Percentiles rank a stretch among this genome's conserved stretches.
These are phyloP conservation scores for Mucor irregularis DNA, from an alignment of 371 early-diverging fungal genomes.

Conservation along the genomic window DNA sequence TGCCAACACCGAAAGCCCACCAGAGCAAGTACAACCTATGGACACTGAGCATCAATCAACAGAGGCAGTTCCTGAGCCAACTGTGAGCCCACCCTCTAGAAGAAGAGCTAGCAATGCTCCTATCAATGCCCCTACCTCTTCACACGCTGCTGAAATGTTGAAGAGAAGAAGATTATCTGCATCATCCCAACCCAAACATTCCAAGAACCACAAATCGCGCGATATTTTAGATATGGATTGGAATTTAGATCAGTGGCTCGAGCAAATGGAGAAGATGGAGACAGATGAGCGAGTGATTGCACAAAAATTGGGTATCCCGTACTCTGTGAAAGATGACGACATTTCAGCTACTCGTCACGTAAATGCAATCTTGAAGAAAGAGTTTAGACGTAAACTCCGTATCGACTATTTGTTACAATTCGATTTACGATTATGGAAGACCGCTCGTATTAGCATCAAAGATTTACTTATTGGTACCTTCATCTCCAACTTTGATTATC, in stretches of 20 bases:
- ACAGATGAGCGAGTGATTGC: slow-evolving; percentile 27
- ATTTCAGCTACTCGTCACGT: slow-evolving; percentile 4
- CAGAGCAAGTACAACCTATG: neutral
- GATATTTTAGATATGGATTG: slow-evolving; percentile 44
- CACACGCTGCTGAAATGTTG: slow-evolving; percentile 7
- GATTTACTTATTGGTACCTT: slow-evolving; percentile 87
- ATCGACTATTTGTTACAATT: slow-evolving; percentile 82
- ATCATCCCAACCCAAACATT: slow-evolving; percentile 18
- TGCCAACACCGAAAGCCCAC: too few relatives aligned
- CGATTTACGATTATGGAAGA: slow-evolving; percentile 90
- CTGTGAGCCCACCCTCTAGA: neutral
- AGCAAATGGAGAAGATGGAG: slow-evolving; percentile 29
- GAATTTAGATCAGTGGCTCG: slow-evolving; percentile 37
- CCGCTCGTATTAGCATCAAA: slow-evolving; percentile 73
- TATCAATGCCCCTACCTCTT: neutral
- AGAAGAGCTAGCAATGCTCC: slow-evolving; percentile 11
- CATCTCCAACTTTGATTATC: slow-evolving; percentile 77
- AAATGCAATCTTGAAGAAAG: slow-evolving; percentile 25
- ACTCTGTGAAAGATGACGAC: neutral
- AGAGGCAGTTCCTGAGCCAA: neutral
- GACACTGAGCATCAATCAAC: neutral
- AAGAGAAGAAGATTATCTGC: slow-evolving; percentile 21
- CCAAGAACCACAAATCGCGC: slow-evolving; percentile 16
- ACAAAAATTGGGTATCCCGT: slow-evolving; percentile 24
- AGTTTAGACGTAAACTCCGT: slow-evolving; percentile 55